These are phyloP conservation scores for Anastatica hierochuntica DNA, from an alignment of 345 rosid genomes.

Conservation along the genomic window DNA sequence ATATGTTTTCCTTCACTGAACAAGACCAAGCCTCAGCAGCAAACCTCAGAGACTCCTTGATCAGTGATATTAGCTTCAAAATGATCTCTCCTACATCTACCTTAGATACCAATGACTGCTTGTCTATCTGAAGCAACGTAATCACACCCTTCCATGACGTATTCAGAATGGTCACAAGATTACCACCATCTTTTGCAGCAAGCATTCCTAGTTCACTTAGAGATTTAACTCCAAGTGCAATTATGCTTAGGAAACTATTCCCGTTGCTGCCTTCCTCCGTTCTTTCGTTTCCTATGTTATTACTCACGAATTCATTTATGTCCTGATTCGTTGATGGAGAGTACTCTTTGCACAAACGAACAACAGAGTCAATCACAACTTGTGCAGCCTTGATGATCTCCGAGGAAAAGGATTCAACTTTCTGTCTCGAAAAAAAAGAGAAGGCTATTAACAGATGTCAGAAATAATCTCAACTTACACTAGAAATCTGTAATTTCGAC, in stretches of 20 bases:
- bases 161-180: slow-evolving; percentile 76
- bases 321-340: slow-evolving; percentile 32
- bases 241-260: slow-evolving; percentile 38
- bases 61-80: slow-evolving; percentile 46
- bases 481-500: not conserved
- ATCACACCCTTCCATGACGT: slow-evolving; percentile 92
- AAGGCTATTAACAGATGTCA: not conserved
- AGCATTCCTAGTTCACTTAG: slow-evolving; percentile 61
- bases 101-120: slow-evolving; percentile 32
- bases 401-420: slow-evolving; percentile 39
- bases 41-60: slow-evolving; percentile 49
- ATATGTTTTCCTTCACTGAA: slow-evolving; percentile 43
- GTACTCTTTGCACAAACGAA: slow-evolving; percentile 55
- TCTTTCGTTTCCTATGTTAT: slow-evolving; percentile 9
- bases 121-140: slow-evolving; percentile 65
- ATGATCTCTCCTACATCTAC: slow-evolving; percentile 61
- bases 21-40: slow-evolving; percentile 70
- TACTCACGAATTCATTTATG: slow-evolving; percentile 17
- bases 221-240: slow-evolving; percentile 38
- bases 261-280: slow-evolving; percentile 23
- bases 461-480: slow-evolving; percentile 4
- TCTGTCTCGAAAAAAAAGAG: slow-evolving; percentile 34
- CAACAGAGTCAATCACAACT: slow-evolving; percentile 39
- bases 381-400: slow-evolving; percentile 59
- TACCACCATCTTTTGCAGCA: slow-evolving; percentile 79